Conservation (phyloP, 2,329 filamentous ascomycete species). For the Fusarium sp. region DNA sequence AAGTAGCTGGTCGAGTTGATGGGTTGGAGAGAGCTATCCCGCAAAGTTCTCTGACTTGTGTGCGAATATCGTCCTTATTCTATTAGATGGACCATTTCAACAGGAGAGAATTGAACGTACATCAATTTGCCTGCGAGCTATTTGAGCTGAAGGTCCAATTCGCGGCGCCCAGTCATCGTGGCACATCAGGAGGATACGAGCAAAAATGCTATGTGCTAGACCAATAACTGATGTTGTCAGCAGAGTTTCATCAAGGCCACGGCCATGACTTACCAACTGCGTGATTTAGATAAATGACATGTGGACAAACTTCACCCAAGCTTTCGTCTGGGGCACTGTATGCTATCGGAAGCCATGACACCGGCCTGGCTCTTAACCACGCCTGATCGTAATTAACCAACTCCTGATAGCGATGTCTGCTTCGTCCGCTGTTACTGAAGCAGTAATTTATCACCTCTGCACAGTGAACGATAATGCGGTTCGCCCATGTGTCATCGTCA, state of each 20-base stretch:
- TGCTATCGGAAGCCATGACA: conserved; percentile 69
- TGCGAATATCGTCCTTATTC: conserved; percentile 60
- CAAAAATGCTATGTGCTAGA: conserved; percentile 72
- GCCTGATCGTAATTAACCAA: conserved; percentile 62
- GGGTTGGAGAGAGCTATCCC: conserved; percentile 72
- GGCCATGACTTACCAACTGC: conserved; percentile 61
- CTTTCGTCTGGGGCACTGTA: conserved; percentile 55
- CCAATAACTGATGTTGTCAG: conserved; percentile 64
- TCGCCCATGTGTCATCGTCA: conserved; percentile 71
- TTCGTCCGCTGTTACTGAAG: conserved; percentile 62
- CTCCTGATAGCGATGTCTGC: conserved; percentile 58
- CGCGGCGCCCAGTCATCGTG: conserved; percentile 69
- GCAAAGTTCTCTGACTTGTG: conserved; percentile 60
- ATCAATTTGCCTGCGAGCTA: conserved; percentile 52
- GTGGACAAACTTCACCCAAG: conserved; percentile 65
- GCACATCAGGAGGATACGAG: conserved; percentile 69
- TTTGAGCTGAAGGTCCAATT: conserved; percentile 59
- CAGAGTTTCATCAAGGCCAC: neutral
- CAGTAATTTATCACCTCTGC: conserved; percentile 76
- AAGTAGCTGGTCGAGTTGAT: conserved; percentile 69
- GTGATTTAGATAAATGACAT: conserved; percentile 70
- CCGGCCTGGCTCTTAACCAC: conserved; percentile 64
- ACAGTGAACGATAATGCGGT: conserved; percentile 73
- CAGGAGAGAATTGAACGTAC: conserved; percentile 41
- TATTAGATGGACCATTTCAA: conserved; percentile 45